Percentiles rank a stretch among this genome's conserved stretches.
Evolutionary conservation across 2,329 filamentous ascomycete species (phyloP).

Genomic region (Thielaviopsis musarum): DNA sequence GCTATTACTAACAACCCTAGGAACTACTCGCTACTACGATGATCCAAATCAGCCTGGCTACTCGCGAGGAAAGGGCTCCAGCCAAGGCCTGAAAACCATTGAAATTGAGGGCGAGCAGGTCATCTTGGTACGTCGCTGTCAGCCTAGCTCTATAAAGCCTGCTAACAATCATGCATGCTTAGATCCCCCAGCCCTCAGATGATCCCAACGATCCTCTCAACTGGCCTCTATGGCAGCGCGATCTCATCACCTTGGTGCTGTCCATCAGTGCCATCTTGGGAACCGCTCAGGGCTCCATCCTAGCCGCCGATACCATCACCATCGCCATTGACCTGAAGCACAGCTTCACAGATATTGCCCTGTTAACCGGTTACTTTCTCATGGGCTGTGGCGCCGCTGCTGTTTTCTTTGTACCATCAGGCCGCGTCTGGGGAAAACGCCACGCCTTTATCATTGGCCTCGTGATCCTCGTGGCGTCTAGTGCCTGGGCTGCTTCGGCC

Average conservation of each 20-base stretch:
- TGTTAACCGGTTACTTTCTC: conserved; percentile 76
- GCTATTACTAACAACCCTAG: conserved; percentile 19
- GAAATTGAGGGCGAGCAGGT: conserved; percentile 47
- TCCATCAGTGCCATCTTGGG: conserved; percentile 71
- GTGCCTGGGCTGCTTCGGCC: conserved; percentile 60
- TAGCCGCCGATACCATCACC: conserved; percentile 75
- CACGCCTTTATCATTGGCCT: conserved; percentile 72
- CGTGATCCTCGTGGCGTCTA: conserved; percentile 54
- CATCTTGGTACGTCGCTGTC: conserved; percentile 44
- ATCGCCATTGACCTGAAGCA: conserved; percentile 49
- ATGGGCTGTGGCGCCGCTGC: conserved; percentile 68
- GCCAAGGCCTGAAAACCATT: conserved; percentile 50
- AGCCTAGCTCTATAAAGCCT: not conserved
- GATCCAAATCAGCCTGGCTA: conserved; percentile 33
- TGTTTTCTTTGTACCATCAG: conserved; percentile 72
- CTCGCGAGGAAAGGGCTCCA: conserved; percentile 22
- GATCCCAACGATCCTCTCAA: conserved; percentile 76
- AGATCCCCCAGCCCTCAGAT: conserved; percentile 69
- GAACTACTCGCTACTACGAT: conserved; percentile 49
- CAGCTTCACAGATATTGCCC: conserved; percentile 58
- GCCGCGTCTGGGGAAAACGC: conserved; percentile 81
- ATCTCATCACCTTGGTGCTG: conserved; percentile 61
- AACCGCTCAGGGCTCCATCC: conserved; percentile 66
- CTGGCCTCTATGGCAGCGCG: conserved; percentile 77
- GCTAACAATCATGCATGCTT: not conserved